These are phyloP conservation scores for Zoysia pacifica DNA, from an alignment of 176 grass and related monocot genomes.

Conservation along the genomic window DNA sequence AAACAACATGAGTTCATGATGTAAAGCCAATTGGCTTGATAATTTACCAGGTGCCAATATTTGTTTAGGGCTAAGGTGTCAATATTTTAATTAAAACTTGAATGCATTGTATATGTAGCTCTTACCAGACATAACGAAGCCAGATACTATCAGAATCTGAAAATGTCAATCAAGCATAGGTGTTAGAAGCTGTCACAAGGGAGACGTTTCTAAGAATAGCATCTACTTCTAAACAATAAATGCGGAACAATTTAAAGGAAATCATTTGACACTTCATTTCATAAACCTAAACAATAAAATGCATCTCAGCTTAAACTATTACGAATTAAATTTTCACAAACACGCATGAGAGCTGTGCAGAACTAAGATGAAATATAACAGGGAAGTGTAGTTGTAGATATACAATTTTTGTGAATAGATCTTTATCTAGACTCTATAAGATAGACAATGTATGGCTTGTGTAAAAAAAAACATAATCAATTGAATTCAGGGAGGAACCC, in stretches of 20 bases:
- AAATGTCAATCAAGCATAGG: conserved; percentile 44
- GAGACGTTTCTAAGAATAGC: background rate
- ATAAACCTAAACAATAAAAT: background rate
- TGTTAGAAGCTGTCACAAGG: conserved; percentile 9
- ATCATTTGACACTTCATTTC: background rate
- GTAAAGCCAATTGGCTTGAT: background rate
- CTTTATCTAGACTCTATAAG: too few relatives aligned
- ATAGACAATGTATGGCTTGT: too few relatives aligned
- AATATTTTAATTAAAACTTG: background rate
- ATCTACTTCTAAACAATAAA: conserved; percentile 23
- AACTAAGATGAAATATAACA: background rate
- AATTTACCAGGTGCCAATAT: background rate
- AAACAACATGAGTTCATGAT: background rate
- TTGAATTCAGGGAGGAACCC: background rate
- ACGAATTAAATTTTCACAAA: too few relatives aligned
- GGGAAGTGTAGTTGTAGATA: background rate
- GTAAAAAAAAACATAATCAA: too few relatives aligned
- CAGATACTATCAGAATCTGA: conserved; percentile 83
- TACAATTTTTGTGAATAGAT: too few relatives aligned
- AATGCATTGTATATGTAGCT: background rate
- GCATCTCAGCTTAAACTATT: background rate
- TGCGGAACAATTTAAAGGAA: background rate
- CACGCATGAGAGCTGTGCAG: too few relatives aligned
- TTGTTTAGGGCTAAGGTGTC: background rate
- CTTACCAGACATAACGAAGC: conserved; percentile 82